phyloP scores from a whole-genome alignment of 2,329 filamentous ascomycete species.

The Chrysoporthe austroafricana region DNA sequence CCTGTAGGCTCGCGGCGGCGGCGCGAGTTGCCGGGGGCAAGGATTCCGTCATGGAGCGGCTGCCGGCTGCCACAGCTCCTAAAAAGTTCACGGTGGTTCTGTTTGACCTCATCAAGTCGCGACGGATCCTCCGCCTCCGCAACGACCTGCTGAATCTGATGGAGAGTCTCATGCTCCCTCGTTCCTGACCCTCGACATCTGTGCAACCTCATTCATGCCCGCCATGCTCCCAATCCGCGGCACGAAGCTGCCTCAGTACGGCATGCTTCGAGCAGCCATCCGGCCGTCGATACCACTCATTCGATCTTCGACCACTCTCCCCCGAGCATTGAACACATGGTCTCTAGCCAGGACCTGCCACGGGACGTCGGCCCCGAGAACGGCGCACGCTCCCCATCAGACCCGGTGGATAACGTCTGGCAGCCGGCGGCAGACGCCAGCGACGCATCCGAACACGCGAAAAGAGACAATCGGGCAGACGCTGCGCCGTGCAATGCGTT shows the following conservation, averaged over 20 bases:
- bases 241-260: slow-evolving; percentile 21
- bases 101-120: background rate
- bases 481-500: slow-evolving; percentile 21
- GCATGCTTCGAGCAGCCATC: slow-evolving; percentile 21
- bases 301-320: background rate
- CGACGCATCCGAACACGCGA: slow-evolving; percentile 12
- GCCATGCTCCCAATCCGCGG: slow-evolving; percentile 22
- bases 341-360: background rate
- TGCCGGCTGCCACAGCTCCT: slow-evolving; percentile 12
- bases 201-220: background rate
- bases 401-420: slow-evolving; percentile 15
- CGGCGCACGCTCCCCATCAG: background rate
- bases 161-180: background rate
- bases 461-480: slow-evolving; percentile 14
- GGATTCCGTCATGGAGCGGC: slow-evolving; percentile 20
- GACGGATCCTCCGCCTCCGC: background rate
- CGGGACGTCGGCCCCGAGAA: background rate
- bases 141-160: background rate
- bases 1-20: background rate
- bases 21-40: background rate
- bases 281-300: slow-evolving; percentile 4
- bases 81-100: slow-evolving; percentile 11
- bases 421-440: background rate
- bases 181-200: slow-evolving; percentile 3
- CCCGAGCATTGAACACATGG: background rate